Evolutionary conservation across 73 alveolate species (phyloP), one percentile per base, ranked within the genome.

Genomic region (Blepharisma stoltei): DNA sequence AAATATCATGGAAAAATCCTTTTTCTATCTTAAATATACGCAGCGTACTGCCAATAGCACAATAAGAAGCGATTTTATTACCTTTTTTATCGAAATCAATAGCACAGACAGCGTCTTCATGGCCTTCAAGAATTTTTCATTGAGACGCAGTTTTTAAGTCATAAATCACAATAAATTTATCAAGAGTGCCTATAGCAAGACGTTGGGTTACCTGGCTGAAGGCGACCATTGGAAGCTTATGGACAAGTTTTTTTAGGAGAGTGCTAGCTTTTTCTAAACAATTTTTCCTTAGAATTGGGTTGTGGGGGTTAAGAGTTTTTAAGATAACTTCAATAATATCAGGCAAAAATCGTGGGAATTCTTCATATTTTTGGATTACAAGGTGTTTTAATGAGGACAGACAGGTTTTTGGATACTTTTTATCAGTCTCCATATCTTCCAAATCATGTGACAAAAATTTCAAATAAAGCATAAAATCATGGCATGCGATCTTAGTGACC

Each of bases 151-250:
- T 93, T 27, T 94, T 53, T 83, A 93, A 89, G 78, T 93, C 98
- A 81, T 93, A 93, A 47, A 93, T 90, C 38, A 88, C 90, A 54
- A 93, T 93, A 46, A 91, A 90, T 5, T 97, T 96, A 55, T 88
- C 96, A 46, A 83, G 89, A 0, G 94, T 88, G 6, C 98, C 98
- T 14, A 93, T 94, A 1, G 98, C 98, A 49, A 93, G 70, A 82
- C 92, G 90, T 73, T 93, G 95, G 11, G 91, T 80, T 54, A 88
- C 93, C 45, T 91, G 94, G 76, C 88, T 95, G 80, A 90, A 93
- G 44, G 94, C 94, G n/a, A 90, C 93, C 98, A 93, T 93, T 5
- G 98, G 98, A 80, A 90, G 92, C 83, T 86, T 84, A 66, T 85
- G 88, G 25, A 93, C 93, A 87, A 93, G 79, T 49, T 88, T 85